Evolutionary conservation across 2,329 filamentous ascomycete genomes (phyloP).

Genomic region (Niveomyces coronatus): DNA sequence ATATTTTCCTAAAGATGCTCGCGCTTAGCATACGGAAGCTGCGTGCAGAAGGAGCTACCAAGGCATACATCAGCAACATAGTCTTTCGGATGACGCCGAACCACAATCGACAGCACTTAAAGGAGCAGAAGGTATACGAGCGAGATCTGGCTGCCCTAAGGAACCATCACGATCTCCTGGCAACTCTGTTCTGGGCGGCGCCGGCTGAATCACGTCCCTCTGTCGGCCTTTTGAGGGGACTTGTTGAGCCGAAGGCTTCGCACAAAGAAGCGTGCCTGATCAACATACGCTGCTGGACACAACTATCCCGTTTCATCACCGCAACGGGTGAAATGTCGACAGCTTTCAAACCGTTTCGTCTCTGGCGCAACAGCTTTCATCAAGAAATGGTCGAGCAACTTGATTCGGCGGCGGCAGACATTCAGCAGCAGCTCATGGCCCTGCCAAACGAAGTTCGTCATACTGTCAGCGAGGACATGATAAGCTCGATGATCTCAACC

Average conservation of each 20-base stretch:
- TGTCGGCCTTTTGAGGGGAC: constrained; percentile 44
- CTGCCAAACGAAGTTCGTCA: constrained; percentile 36
- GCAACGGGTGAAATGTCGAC: constrained; percentile 34
- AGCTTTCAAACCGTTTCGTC: constrained; percentile 35
- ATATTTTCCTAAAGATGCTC: constrained; percentile 56
- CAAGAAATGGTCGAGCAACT: constrained; percentile 48
- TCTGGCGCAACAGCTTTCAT: constrained; percentile 48
- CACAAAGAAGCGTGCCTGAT: constrained; percentile 58
- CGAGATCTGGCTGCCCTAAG: constrained; percentile 53
- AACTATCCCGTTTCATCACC: constrained; percentile 49
- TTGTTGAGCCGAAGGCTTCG: constrained; percentile 48
- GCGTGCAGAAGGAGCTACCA: constrained; percentile 34
- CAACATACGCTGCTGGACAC: constrained; percentile 52
- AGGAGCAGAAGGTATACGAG: constrained; percentile 49
- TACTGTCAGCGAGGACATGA: constrained; percentile 32
- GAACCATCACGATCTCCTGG: constrained; percentile 60
- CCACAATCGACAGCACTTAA: constrained; percentile 53
- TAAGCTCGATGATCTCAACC: constrained; percentile 38
- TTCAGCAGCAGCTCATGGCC: constrained; percentile 43
- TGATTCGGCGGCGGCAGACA: constrained; percentile 42
- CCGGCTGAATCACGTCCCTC: constrained; percentile 44
- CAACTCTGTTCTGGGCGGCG: constrained; percentile 55
- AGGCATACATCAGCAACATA: constrained; percentile 51
- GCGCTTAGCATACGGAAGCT: constrained; percentile 46
- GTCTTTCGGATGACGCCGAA: constrained; percentile 54